Percentiles rank a stretch among this genome's conserved stretches.
These are phyloP conservation scores for Hypoxylon sp. DNA, from an alignment of 2,329 filamentous ascomycete species.

Conservation along the genomic window DNA sequence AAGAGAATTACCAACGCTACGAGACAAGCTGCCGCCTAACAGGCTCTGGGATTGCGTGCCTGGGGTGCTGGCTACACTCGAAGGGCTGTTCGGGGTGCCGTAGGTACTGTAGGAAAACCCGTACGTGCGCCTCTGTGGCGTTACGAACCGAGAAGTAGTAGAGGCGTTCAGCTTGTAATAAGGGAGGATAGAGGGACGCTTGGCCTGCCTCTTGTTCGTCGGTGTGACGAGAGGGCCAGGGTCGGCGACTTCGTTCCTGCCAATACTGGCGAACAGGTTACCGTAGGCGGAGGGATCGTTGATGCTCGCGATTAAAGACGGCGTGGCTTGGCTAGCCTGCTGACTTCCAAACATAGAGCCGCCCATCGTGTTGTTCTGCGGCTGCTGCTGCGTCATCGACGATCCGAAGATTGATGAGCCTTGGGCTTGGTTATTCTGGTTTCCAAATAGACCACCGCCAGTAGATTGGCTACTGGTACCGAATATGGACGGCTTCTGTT, in stretches of 20 bases:
- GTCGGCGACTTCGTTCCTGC: slow-evolving; percentile 68
- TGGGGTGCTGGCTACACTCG: slow-evolving; percentile 74
- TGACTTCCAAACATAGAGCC: slow-evolving; percentile 67
- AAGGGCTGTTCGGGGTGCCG: slow-evolving; percentile 77
- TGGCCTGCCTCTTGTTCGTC: slow-evolving; percentile 76
- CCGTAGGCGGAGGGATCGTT: slow-evolving; percentile 90
- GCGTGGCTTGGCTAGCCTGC: slow-evolving; percentile 58
- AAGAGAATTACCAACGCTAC: slow-evolving; percentile 79
- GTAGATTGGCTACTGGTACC: slow-evolving; percentile 54
- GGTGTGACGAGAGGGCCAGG: slow-evolving; percentile 93
- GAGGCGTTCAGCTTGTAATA: slow-evolving; percentile 87
- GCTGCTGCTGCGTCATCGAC: slow-evolving; percentile 58
- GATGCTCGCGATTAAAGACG: slow-evolving; percentile 77
- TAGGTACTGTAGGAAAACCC: slow-evolving; percentile 95
- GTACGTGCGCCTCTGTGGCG: slow-evolving; percentile 85
- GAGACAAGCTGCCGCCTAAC: slow-evolving; percentile 69
- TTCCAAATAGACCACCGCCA: slow-evolving; percentile 63
- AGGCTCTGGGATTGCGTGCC: slow-evolving; percentile 72
- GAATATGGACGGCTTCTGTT: slow-evolving; percentile 65
- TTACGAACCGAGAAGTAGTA: slow-evolving; percentile 79
- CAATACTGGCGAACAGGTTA: slow-evolving; percentile 81
- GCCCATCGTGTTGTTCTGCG: slow-evolving; percentile 54
- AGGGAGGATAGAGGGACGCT: slow-evolving; percentile 80
- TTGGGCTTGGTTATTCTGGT: slow-evolving; percentile 55
- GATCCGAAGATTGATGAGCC: slow-evolving; percentile 56